Evolutionary conservation across 1,139 yeast genomes (phyloP), one percentile per base, ranked within the genome.

Genomic region (Lodderomyces oxycetoniae): DNA sequence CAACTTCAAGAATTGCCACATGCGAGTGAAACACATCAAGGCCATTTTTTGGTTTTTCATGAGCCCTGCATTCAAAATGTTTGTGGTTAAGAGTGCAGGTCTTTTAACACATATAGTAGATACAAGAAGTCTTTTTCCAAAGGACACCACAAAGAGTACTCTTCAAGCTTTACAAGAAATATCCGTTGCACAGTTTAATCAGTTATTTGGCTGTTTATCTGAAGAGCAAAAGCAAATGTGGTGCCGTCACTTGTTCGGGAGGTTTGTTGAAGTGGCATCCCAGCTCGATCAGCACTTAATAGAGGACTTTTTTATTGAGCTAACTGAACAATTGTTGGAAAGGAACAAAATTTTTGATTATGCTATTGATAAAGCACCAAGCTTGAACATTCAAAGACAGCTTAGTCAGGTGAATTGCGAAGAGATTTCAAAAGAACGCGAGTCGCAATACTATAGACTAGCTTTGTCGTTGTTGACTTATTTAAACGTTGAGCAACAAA

Each of bases 171-270:
- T 19, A 9, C 16, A 17, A 11, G 17, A 19, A 17, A 4, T 28
- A 11, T 19, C 11, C 4, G 4, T 11, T 6, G 11, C 11, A 19
- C 44, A 39, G 25, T 41, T 42, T 19, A 17, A 38, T 31, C 40
- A 32, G 26, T 17, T 35, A 7, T 34, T 42, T 34, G 41, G 33
- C 13, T 36, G 38, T 17, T 21, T 40, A 17, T 38, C 47, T 4
- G 37, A 27, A 21, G 26, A 17, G 12, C 37, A 42, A 25, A 34
- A 36, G 20, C 17, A 26, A 5, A 14, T n/a, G 3, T 43, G 45
- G 42, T 32, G 38, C 7, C 21, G 30, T 15, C 23, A 24, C 5
- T n/a, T 38, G 13, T 26, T 40, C 5, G 20, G 31, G 5, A 34
- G 28, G n/a, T 12, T 39, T 4, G 25, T 30, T 4, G 9, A 25